Evolutionary conservation across 2,329 filamentous ascomycete genomes (phyloP).

Genomic region (Xylariaceae sp.): DNA sequence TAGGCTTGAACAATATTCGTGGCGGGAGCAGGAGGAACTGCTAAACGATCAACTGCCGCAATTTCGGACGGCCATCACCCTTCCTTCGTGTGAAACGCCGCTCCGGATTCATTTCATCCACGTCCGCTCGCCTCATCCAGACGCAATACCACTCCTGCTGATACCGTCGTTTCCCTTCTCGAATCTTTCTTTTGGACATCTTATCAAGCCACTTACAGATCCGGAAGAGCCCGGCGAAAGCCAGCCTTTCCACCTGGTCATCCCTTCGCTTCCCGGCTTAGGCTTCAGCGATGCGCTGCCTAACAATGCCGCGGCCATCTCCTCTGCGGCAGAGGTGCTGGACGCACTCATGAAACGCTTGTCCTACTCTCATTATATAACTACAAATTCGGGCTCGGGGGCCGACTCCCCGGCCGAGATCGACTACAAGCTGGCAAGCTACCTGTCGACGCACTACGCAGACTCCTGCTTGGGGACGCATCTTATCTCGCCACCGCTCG

Average conservation of each 20-base stretch:
- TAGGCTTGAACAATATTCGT: conserved; percentile 60
- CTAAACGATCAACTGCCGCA: conserved; percentile 56
- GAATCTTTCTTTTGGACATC: conserved; percentile 50
- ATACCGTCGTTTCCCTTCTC: conserved; percentile 60
- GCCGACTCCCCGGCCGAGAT: conserved; percentile 37
- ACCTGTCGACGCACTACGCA: conserved; percentile 39
- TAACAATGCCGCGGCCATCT: conserved; percentile 39
- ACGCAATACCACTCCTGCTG: conserved; percentile 56
- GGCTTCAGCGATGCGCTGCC: conserved; percentile 59
- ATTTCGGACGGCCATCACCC: conserved; percentile 49
- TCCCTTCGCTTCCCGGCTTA: conserved; percentile 57
- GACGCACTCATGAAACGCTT: conserved; percentile 53
- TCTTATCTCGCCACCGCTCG: conserved; percentile 50
- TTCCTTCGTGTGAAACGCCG: conserved; percentile 31
- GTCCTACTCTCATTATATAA: conserved; percentile 51
- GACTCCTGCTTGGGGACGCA: conserved; percentile 52
- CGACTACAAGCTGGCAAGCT: conserved; percentile 42
- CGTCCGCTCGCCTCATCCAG: conserved; percentile 40
- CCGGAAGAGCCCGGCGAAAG: conserved; percentile 36
- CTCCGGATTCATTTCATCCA: conserved; percentile 60
- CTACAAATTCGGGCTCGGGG: conserved; percentile 44
- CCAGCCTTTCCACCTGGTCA: conserved; percentile 58
- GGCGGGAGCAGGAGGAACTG: conserved; percentile 50
- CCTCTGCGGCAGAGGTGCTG: conserved; percentile 47
- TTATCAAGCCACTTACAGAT: conserved; percentile 47